These are phyloP conservation scores for Neolentinus lepideus DNA, from an alignment of 1,284 basidiomycete species.

Conservation along the genomic window DNA sequence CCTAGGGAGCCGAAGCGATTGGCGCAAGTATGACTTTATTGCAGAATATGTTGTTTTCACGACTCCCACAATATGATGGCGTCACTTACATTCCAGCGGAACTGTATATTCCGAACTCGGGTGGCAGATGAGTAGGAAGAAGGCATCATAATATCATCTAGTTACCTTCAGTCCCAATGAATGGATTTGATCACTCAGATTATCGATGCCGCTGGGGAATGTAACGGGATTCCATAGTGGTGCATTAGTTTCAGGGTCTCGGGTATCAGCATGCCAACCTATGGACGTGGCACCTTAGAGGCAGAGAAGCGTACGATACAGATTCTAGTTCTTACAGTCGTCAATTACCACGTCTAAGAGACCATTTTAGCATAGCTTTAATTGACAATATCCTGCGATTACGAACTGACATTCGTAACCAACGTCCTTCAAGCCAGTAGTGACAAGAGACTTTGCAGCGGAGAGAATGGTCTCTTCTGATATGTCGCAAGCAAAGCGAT, in stretches of 20 bases:
- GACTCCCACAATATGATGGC: background rate
- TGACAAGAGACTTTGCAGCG: conserved; percentile 23
- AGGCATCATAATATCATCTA: background rate
- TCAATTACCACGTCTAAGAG: conserved; percentile 23
- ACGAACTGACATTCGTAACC: conserved; percentile 22
- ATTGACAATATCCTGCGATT: background rate
- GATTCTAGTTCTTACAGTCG: conserved; percentile 20
- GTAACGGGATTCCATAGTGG: conserved; percentile 27
- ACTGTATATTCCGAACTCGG: conserved; percentile 39
- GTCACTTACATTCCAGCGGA: conserved; percentile 30
- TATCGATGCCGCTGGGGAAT: conserved; percentile 39
- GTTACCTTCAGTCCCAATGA: conserved; percentile 32
- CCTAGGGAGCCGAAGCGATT: conserved; percentile 36
- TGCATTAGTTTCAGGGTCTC: conserved; percentile 22
- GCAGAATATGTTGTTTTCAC: background rate
- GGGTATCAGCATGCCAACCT: conserved; percentile 27
- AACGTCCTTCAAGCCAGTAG: conserved; percentile 18
- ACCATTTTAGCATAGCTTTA: background rate
- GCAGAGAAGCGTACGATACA: background rate
- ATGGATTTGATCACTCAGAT: conserved; percentile 32
- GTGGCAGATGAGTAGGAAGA: background rate
- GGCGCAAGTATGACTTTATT: conserved; percentile 31
- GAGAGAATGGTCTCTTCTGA: conserved; percentile 25
- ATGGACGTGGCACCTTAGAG: background rate
- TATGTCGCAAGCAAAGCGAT: conserved; percentile 27